Evolutionary conservation across 2,329 filamentous ascomycete genomes (phyloP).

Genomic region (Botryosphaeria dothidea): DNA sequence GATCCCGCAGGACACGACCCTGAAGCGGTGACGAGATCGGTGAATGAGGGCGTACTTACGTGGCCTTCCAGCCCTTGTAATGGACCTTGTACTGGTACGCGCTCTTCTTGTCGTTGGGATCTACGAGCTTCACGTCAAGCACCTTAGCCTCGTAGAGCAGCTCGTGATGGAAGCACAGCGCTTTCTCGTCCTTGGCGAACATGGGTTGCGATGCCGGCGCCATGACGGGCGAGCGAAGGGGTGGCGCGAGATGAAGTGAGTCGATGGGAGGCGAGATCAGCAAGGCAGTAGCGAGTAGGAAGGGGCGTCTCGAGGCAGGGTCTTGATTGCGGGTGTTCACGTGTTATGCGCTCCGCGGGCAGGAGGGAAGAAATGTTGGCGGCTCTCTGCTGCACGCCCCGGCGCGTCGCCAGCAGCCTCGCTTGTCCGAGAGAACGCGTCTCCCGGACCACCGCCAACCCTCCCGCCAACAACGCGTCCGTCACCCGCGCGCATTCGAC

Average conservation of each 20-base stretch:
- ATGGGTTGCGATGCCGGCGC: slow-evolving; percentile 55
- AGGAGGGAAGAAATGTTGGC: slow-evolving; percentile 13
- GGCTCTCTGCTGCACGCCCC: slow-evolving; percentile 3
- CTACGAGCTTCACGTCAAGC: slow-evolving; percentile 69
- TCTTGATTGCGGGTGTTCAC: slow-evolving; percentile 14
- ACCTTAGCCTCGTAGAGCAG: slow-evolving; percentile 98
- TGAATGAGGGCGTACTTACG: slow-evolving; percentile 55
- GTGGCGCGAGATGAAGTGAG: slow-evolving; percentile 1
- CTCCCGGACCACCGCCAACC: slow-evolving; percentile 14
- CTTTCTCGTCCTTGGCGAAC: slow-evolving; percentile 79
- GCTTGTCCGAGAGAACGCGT: slow-evolving; percentile 18
- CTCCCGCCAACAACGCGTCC: not conserved
- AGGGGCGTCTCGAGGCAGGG: not conserved
- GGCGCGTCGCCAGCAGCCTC: slow-evolving; percentile 17
- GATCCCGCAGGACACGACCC: not conserved
- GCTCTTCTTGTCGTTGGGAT: slow-evolving; percentile 67
- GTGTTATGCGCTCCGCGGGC: slow-evolving; percentile 8
- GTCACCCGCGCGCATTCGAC: not conserved
- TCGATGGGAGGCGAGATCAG: not conserved
- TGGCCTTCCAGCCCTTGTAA: slow-evolving; percentile 99
- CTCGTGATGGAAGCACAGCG: slow-evolving; percentile 95
- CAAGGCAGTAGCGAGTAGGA: slow-evolving; percentile 3
- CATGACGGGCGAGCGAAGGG: slow-evolving; percentile 51
- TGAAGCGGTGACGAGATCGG: slow-evolving; percentile 9
- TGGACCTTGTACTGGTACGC: slow-evolving; percentile 89